Conservation (phyloP, 805 yeast genomes). For the Nakazawaea wyomingensis region DNA sequence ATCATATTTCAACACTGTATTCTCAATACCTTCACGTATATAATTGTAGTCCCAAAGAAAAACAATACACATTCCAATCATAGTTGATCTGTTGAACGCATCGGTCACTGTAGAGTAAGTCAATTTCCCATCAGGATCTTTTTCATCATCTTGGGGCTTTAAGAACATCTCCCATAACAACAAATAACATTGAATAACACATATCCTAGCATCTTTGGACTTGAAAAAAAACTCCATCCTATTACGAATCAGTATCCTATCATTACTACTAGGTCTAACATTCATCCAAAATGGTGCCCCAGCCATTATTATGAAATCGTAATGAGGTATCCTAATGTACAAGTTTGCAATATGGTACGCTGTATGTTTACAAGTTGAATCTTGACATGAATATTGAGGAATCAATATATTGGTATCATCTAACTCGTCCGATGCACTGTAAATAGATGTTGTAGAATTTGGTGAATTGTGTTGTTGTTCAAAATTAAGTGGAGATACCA, state of each 20-base stretch:
- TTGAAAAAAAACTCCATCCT: constrained; percentile 45
- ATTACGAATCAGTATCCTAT: constrained; percentile 41
- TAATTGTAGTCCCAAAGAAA: constrained; percentile 51
- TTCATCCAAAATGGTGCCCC: constrained; percentile 83
- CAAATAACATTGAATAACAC: constrained; percentile 57
- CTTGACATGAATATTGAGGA: constrained; percentile 29
- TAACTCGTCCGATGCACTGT: constrained; percentile 8
- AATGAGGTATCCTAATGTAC: constrained; percentile 64
- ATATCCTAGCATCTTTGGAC: constrained; percentile 41
- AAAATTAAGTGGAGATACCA: background rate
- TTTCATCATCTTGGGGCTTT: constrained; percentile 37
- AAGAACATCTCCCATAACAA: constrained; percentile 59
- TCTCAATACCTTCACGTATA: constrained; percentile 43
- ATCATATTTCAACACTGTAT: constrained; percentile 23
- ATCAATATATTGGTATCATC: constrained; percentile 12
- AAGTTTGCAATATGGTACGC: constrained; percentile 72
- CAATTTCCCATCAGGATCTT: constrained; percentile 2
- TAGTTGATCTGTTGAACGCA: constrained; percentile 36
- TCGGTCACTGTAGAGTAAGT: constrained; percentile 26
- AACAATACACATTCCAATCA: constrained; percentile 34
- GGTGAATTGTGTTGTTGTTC: constrained; percentile 4
- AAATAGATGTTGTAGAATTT: constrained; percentile 7
- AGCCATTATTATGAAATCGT: constrained; percentile 72
- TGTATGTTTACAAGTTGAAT: constrained; percentile 55
- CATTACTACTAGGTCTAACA: constrained; percentile 49